Percentiles rank a stretch among this genome's conserved stretches.
These are phyloP conservation scores for Chionographis japonica DNA, from an alignment of 106 monocot genomes.

Conservation along the genomic window DNA sequence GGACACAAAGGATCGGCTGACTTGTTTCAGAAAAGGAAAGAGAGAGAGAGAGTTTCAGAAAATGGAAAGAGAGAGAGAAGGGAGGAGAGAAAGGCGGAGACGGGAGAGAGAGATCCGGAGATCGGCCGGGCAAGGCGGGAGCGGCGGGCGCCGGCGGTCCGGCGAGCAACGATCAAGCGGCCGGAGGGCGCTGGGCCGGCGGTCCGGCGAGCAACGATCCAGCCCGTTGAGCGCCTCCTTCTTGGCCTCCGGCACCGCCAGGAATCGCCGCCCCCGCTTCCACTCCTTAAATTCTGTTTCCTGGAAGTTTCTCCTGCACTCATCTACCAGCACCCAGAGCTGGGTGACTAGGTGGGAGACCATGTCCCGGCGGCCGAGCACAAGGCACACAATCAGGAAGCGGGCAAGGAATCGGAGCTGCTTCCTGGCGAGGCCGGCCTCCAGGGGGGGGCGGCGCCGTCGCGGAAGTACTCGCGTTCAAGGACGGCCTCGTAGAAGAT, in stretches of 20 bases:
- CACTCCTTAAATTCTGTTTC: too few species aligned
- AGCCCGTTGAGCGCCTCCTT: constrained; percentile 44
- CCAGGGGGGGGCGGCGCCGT: constrained; percentile 15
- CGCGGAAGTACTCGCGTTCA: constrained; percentile 57
- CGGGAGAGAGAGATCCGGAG: too few species aligned
- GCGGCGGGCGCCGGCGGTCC: too few species aligned
- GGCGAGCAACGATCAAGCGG: too few species aligned
- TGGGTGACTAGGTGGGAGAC: constrained; percentile 30
- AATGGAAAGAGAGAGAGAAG: too few species aligned
- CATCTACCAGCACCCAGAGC: constrained; percentile 47
- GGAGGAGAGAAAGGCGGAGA: too few species aligned
- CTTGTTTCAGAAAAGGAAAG: too few species aligned
- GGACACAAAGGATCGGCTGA: too few species aligned
- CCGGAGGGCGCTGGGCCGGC: too few species aligned
- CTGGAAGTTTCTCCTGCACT: constrained; percentile 47
- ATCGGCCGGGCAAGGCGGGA: too few species aligned
- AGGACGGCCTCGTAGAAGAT: constrained; percentile 69
- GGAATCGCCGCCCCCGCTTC: constrained; percentile 48
- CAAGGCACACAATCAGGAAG: constrained; percentile 55
- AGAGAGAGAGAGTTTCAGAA: too few species aligned
- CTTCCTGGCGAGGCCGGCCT: constrained; percentile 55
- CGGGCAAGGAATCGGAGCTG: constrained; percentile 71
- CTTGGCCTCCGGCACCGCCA: constrained; percentile 36
- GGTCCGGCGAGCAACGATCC: constrained; percentile 63
- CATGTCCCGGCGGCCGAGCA: constrained; percentile 65